These are phyloP conservation scores for Colletotrichum nymphaeae DNA, from an alignment of 2,329 filamentous ascomycete genomes.

Conservation along the genomic window DNA sequence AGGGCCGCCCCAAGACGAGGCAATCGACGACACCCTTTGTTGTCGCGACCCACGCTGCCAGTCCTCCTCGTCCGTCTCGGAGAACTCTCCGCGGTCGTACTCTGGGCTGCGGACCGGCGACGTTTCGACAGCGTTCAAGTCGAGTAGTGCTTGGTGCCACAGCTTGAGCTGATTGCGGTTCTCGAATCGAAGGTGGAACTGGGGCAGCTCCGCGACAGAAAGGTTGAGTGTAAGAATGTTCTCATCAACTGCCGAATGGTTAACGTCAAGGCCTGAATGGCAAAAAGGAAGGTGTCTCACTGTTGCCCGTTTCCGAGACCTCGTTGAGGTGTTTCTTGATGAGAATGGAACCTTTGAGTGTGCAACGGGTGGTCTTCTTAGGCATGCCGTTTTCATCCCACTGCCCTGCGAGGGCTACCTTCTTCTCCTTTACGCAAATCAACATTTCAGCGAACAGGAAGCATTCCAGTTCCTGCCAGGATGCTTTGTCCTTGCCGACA, in stretches of 20 bases:
- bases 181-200: constrained; percentile 92
- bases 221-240: constrained; percentile 89
- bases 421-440: constrained; percentile 99
- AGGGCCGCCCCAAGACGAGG: constrained; percentile 83
- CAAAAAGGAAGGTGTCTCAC: constrained; percentile 38
- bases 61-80: constrained; percentile 90
- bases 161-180: constrained; percentile 86
- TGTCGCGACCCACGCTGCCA: constrained; percentile 71
- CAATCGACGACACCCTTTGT: constrained; percentile 83
- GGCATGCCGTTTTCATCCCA: constrained; percentile 72
- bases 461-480: constrained; percentile 98
- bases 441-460: constrained; percentile 99
- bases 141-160: constrained; percentile 89
- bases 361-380: constrained; percentile 80
- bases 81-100: constrained; percentile 81
- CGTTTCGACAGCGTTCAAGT: constrained; percentile 79
- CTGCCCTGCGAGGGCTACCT: constrained; percentile 68
- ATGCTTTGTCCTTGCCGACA: constrained; percentile 94
- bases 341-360: constrained; percentile 94
- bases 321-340: constrained; percentile 98
- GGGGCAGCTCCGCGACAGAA: constrained; percentile 90
- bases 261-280: constrained; percentile 41
- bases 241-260: constrained; percentile 68
- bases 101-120: constrained; percentile 77
- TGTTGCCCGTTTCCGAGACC: constrained; percentile 76